Percentiles rank a stretch among this genome's conserved stretches.
Evolutionary conservation across 2,329 filamentous ascomycete genomes (phyloP).

Genomic region (Penicillium sp.): DNA sequence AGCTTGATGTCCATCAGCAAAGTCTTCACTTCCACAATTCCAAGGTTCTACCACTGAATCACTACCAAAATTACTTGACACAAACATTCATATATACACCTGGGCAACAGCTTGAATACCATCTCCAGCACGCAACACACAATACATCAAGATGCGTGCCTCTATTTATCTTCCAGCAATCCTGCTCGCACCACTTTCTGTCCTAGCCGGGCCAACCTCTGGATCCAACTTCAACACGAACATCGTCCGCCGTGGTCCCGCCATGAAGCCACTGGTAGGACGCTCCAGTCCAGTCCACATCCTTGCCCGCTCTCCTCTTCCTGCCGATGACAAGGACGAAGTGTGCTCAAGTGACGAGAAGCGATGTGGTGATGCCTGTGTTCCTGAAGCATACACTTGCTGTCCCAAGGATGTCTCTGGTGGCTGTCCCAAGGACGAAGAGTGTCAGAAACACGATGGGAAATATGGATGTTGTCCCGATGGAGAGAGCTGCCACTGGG

Average conservation of each 20-base stretch:
- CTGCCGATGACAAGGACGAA: not conserved
- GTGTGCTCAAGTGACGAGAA: not conserved
- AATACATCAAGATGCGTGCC: not conserved
- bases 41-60: not conserved
- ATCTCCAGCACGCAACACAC: too few relatives aligned
- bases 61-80: not conserved
- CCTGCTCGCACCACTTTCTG: not conserved
- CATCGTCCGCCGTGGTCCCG: not conserved
- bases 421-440: constrained; percentile 1
- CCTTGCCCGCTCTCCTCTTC: constrained; percentile 2
- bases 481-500: not conserved
- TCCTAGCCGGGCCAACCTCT: not conserved
- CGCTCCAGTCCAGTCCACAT: not conserved
- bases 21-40: not conserved
- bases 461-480: constrained; percentile 1
- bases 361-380: constrained; percentile 1
- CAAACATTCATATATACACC: not conserved
- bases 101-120: not conserved
- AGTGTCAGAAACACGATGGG: not conserved
- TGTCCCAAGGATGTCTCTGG: constrained; percentile 4
- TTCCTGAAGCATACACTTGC: constrained; percentile 1
- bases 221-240: not conserved
- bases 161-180: not conserved
- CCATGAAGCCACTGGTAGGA: not conserved
- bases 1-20: not conserved